phyloP scores from a whole-genome alignment of 441 rosid genomes.

The Isatis lusitanica region DNA sequence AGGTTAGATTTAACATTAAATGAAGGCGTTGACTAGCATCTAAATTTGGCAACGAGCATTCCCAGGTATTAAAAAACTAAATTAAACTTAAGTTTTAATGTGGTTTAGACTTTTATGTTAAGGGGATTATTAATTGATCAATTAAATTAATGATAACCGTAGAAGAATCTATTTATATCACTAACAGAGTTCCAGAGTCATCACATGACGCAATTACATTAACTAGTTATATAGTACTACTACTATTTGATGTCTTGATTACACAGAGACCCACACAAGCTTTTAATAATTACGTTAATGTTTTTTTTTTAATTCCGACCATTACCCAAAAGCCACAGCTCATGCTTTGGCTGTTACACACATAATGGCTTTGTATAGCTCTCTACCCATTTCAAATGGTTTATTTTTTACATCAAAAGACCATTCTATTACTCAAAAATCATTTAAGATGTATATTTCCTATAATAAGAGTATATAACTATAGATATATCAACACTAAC shows the following conservation, averaged over 20 bases:
- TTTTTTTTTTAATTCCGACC: conserved; percentile 1
- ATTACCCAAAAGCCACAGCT: conserved; percentile 8
- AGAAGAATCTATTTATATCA: conserved; percentile 26
- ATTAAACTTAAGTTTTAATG: neutral
- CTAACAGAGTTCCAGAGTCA: conserved; percentile 28
- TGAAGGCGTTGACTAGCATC: conserved; percentile 31
- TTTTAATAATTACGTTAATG: conserved; percentile 3
- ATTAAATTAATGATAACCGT: conserved; percentile 5
- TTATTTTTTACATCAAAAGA: too few species aligned
- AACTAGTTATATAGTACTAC: neutral
- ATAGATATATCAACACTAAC: neutral
- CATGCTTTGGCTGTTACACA: conserved; percentile 7
- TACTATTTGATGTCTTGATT: conserved; percentile 11
- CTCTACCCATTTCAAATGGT: neutral
- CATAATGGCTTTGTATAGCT: neutral
- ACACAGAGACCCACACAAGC: conserved; percentile 11
- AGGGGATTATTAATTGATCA: conserved; percentile 9
- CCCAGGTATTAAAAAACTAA: conserved; percentile 22
- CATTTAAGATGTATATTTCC: too few species aligned
- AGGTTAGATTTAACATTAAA: conserved; percentile 29
- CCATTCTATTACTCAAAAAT: too few species aligned
- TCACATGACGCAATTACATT: conserved; percentile 35
- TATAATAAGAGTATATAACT: neutral
- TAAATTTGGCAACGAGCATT: conserved; percentile 23
- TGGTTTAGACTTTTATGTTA: conserved; percentile 1